Percentiles rank a stretch among this genome's conserved stretches.
Evolutionary conservation across 257 asterid genomes (phyloP).

Genomic region (Gentiana straminea): DNA sequence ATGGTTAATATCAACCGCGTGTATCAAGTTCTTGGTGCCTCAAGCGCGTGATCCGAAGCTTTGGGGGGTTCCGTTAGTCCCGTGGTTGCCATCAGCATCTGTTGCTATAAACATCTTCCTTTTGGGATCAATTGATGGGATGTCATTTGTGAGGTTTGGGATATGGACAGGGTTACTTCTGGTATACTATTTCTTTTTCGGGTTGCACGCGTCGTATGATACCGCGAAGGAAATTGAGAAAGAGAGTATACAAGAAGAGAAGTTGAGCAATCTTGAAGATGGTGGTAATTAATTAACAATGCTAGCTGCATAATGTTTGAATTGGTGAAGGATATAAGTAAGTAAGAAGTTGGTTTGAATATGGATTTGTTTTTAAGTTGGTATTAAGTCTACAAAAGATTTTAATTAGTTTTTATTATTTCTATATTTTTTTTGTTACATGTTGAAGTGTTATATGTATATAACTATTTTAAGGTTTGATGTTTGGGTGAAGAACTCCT

Average conservation of each 20-base stretch:
- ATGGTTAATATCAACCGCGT: conserved; percentile 34
- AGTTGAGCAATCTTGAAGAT: conserved; percentile 23
- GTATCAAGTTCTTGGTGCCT: conserved; percentile 27
- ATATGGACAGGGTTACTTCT: conserved; percentile 36
- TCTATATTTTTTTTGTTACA: too few relatives aligned
- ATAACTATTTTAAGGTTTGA: too few relatives aligned
- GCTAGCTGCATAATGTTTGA: too few relatives aligned
- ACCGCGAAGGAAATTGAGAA: conserved; percentile 32
- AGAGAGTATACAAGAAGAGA: conserved; percentile 9
- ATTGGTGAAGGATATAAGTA: too few relatives aligned
- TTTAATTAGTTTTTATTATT: too few relatives aligned
- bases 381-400: too few relatives aligned
- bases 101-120: conserved; percentile 49
- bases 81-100: conserved; percentile 57
- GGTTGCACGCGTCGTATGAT: conserved; percentile 59
- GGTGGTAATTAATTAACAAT: conserved; percentile 9
- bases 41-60: conserved; percentile 38
- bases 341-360: too few relatives aligned
- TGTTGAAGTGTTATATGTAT: too few relatives aligned
- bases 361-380: too few relatives aligned
- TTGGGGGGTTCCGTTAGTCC: conserved; percentile 65
- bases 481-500: too few relatives aligned
- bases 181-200: conserved; percentile 38
- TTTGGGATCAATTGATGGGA: conserved; percentile 41
- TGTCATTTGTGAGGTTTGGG: conserved; percentile 37